Conservation (phyloP, 2,329 filamentous ascomycete species). For the Diplocarpon mali region DNA sequence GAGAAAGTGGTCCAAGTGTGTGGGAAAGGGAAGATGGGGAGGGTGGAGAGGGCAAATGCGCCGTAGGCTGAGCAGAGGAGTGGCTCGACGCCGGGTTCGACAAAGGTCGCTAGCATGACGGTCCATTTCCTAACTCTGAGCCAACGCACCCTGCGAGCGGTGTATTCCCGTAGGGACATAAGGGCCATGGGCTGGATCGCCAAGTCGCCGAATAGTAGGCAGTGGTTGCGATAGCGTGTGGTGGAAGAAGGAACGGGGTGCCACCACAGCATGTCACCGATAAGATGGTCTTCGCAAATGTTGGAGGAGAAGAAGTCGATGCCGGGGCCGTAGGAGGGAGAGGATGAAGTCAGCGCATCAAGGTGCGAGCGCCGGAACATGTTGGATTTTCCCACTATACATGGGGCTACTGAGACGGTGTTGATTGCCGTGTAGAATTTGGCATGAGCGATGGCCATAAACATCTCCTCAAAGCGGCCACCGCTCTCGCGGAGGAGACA, state of each 20-base stretch:
- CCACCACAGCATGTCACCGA: constrained; percentile 84
- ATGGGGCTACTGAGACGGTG: constrained; percentile 79
- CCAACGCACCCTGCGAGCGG: constrained; percentile 77
- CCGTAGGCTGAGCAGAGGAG: constrained; percentile 75
- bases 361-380: constrained; percentile 95
- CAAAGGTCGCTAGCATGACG: constrained; percentile 75
- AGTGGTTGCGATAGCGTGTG: constrained; percentile 60
- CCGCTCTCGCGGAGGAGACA: constrained; percentile 42
- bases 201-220: constrained; percentile 72
- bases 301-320: constrained; percentile 92
- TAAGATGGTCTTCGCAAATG: constrained; percentile 95
- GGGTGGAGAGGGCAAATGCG: constrained; percentile 64
- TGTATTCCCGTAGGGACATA: constrained; percentile 68
- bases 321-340: constrained; percentile 43
- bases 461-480: constrained; percentile 83
- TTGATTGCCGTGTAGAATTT: constrained; percentile 99
- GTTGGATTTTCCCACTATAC: constrained; percentile 92
- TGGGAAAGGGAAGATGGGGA: constrained; percentile 53
- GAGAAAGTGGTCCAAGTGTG: constrained; percentile 58
- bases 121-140: constrained; percentile 90
- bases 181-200: constrained; percentile 81
- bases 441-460: constrained; percentile 85
- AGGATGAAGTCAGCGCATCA: constrained; percentile 50
- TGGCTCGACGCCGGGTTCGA: constrained; percentile 86
- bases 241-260: constrained; percentile 45